phyloP scores from a whole-genome alignment of 306 rosid genomes.

The Oxytropis ochrocephala region DNA sequence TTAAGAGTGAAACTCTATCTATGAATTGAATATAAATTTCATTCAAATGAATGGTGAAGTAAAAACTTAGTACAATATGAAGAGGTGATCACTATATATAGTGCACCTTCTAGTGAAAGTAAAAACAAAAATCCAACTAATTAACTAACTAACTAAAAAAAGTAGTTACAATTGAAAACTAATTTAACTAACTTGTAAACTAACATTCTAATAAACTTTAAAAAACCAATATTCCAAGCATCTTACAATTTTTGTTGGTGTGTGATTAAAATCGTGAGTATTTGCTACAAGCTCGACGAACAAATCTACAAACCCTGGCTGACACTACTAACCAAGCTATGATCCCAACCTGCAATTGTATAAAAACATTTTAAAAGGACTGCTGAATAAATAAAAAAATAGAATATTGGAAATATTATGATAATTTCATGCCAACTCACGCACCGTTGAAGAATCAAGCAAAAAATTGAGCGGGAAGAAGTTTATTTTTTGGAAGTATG shows the following conservation, averaged over 20 bases:
- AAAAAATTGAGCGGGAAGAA: background rate
- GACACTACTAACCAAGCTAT: conserved; percentile 73
- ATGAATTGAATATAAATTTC: too few species aligned
- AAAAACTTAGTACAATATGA: too few species aligned
- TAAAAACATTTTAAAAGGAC: background rate
- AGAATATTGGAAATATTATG: background rate
- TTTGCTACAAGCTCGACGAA: conserved; percentile 36
- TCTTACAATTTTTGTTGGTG: background rate
- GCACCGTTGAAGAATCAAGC: background rate
- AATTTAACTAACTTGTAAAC: too few species aligned
- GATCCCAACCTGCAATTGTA: conserved; percentile 60
- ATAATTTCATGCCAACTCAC: background rate
- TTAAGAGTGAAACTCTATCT: too few species aligned
- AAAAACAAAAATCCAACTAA: too few species aligned
- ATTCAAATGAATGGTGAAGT: too few species aligned
- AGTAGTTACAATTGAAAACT: too few species aligned
- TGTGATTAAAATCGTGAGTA: background rate
- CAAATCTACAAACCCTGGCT: conserved; percentile 66
- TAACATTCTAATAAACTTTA: too few species aligned
- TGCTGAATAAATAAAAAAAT: background rate
- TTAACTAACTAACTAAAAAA: too few species aligned
- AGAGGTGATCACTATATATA: too few species aligned
- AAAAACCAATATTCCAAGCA: background rate
- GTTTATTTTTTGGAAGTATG: background rate
- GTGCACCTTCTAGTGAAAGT: too few species aligned